Evolutionary conservation across 2,329 filamentous ascomycete genomes (phyloP).

Genomic region (Neonectria neomacrospora): DNA sequence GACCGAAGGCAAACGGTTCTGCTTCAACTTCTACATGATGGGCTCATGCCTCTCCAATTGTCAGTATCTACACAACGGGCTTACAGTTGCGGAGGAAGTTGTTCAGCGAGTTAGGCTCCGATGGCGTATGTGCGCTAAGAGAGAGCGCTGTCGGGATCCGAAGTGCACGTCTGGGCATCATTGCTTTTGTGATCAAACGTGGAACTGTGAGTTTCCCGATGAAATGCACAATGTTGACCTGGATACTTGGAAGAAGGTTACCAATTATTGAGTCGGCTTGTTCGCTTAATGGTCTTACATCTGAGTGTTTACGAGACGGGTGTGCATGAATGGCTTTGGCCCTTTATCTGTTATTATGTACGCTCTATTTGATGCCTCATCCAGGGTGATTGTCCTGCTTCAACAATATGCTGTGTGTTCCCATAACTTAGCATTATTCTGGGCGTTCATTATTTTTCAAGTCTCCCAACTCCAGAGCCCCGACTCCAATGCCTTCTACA

Average conservation of each 20-base stretch:
- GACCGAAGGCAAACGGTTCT: not conserved
- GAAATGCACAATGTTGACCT: slow-evolving; percentile 1
- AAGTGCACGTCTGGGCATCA: slow-evolving; percentile 1
- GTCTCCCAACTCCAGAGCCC: not conserved
- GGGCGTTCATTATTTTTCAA: not conserved
- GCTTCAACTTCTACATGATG: not conserved
- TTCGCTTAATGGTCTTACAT: not conserved
- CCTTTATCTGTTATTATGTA: too few relatives aligned
- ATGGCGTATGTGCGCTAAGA: not conserved
- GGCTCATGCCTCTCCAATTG: not conserved
- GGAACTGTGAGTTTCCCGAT: not conserved
- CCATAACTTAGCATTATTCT: not conserved
- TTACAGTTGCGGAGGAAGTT: not conserved
- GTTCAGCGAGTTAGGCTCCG: not conserved
- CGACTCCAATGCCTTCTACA: not conserved
- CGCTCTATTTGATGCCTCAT: too few relatives aligned
- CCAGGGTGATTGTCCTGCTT: not conserved
- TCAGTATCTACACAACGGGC: not conserved
- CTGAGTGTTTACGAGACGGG: too few relatives aligned
- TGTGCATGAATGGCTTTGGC: too few relatives aligned
- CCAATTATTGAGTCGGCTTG: not conserved
- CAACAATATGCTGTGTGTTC: not conserved
- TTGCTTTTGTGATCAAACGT: not conserved
- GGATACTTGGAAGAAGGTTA: not conserved
- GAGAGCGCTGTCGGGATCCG: not conserved